Base-by-base conservation (phyloP, 2,329 filamentous ascomycete species). In the Cadophora sp. region DNA sequence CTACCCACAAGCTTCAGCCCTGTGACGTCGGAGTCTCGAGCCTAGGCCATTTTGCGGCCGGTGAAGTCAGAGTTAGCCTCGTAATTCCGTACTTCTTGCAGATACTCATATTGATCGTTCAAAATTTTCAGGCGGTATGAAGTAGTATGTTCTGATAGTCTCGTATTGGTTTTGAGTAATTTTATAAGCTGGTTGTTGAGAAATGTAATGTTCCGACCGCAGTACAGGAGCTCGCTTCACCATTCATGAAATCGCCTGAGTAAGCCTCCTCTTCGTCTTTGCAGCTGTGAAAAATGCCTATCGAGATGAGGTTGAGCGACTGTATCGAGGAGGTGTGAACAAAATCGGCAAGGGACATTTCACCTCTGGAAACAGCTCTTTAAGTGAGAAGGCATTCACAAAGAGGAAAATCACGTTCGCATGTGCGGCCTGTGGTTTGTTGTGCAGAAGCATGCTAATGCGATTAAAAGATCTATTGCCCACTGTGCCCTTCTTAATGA, bases 321-420 rank as follows among this genome's bases (percentile, higher is more conserved):
- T 76, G 11, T 55, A 51, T 29, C 69, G 60, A 69, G 69, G 72
- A 74, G 73, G 74, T 68, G 64, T 67, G 31, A 70, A 70, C 48
- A 73, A 50, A 63, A 64, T 75, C 43, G 67, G 72, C 60, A 75
- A 75, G 66, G 40, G 73, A 48, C 59, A 70, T 65, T 70, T 68
- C 55, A 74, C 71, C 48, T 68, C 68, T 66, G 31, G 74, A 43
- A 74, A 71, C 55, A 71, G 65, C 68, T 58, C 66, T 58, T 65
- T 67, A 67, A 73, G 68, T 61, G 62, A 73, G n/a, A 67, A 53
- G 58, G 66, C 60, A 40, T 66, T 71, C n/a, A 65, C 55, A 26
- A 67, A 68, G 61, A 76, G 69, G 68, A 80, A 79, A 64, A 79
- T 79, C 63, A 69, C 55, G 11, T 61, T 74, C 29, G 76, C 69